A percentile compares a stretch with the other conserved stretches of the same genome.
Evolutionary conservation across 2,329 filamentous ascomycete genomes (phyloP).

Genomic region (Bipolaris victoriae): DNA sequence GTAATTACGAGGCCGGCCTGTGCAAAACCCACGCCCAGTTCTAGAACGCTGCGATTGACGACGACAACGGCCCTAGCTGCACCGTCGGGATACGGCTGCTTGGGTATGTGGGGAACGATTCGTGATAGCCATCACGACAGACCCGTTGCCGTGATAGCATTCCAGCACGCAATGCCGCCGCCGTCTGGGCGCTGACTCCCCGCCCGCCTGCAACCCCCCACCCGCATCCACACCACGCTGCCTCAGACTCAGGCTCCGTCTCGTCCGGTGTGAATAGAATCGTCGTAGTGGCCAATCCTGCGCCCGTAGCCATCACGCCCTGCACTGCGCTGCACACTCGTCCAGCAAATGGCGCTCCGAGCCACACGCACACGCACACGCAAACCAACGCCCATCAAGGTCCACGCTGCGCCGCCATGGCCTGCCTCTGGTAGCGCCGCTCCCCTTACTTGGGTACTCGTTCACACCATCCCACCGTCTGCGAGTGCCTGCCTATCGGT

Average conservation of each 20-base stretch:
- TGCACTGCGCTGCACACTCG: neutral
- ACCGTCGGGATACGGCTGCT: slow-evolving; percentile 29
- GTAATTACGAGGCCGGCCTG: slow-evolving; percentile 27
- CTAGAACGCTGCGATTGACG: slow-evolving; percentile 36
- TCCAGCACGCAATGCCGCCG: slow-evolving; percentile 44
- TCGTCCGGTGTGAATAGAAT: neutral
- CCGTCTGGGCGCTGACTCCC: slow-evolving; percentile 20
- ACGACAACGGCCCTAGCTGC: slow-evolving; percentile 27
- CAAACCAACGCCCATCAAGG: slow-evolving; percentile 19
- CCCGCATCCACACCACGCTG: slow-evolving; percentile 28
- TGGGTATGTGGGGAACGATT: slow-evolving; percentile 35
- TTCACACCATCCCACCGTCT: slow-evolving; percentile 16
- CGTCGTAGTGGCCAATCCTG: neutral
- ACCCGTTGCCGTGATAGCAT: slow-evolving; percentile 32
- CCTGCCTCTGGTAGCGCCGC: slow-evolving; percentile 24
- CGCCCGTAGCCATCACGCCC: neutral
- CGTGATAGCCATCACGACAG: slow-evolving; percentile 37
- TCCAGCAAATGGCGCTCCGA: slow-evolving; percentile 31
- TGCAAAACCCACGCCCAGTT: slow-evolving; percentile 23
- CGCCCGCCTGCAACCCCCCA: slow-evolving; percentile 25
- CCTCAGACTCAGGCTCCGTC: slow-evolving; percentile 23
- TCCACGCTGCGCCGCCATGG: slow-evolving; percentile 29
- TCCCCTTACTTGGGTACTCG: neutral
- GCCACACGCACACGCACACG: slow-evolving; percentile 10
- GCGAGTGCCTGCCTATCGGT: slow-evolving; percentile 30